Percentiles rank a stretch among this genome's conserved stretches.
phyloP scores from a whole-genome alignment of 768 basidiomycete genomes.

The Mycena belliarum region DNA sequence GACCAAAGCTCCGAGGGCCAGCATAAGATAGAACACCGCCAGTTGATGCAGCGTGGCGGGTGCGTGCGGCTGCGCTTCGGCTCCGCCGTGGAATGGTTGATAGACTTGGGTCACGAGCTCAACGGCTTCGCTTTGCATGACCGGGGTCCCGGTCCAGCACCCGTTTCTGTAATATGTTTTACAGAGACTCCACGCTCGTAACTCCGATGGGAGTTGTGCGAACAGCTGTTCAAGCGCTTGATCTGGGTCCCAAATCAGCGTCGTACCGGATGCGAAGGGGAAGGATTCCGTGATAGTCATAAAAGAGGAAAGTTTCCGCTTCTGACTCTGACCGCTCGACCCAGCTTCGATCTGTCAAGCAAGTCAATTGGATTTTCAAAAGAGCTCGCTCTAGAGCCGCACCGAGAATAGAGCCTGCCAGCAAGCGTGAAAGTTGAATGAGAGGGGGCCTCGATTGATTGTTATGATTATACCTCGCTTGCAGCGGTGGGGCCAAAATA shows the following conservation, averaged over 20 bases:
- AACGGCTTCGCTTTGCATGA: constrained; percentile 47
- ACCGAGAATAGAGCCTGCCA: constrained; percentile 14
- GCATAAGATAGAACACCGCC: constrained; percentile 23
- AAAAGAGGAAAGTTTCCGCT: constrained; percentile 4
- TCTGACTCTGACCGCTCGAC: not conserved
- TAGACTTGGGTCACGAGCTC: constrained; percentile 29
- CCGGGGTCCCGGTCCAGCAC: constrained; percentile 45
- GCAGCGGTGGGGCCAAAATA: constrained; percentile 54
- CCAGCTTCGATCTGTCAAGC: constrained; percentile 10
- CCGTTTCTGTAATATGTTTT: constrained; percentile 45
- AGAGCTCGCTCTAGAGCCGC: not conserved
- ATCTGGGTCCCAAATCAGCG: constrained; percentile 15
- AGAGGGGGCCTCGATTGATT: too few relatives aligned
- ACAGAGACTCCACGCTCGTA: constrained; percentile 42
- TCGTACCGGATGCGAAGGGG: constrained; percentile 28
- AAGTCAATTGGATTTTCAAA: not conserved
- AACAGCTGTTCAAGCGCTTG: constrained; percentile 28
- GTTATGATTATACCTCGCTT: constrained; percentile 36
- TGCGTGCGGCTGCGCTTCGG: not conserved
- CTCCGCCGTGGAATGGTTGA: not conserved
- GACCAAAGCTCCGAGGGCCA: constrained; percentile 24
- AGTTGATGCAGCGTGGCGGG: constrained; percentile 19
- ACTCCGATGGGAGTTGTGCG: constrained; percentile 33
- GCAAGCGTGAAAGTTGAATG: not conserved
- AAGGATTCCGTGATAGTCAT: constrained; percentile 22